A percentile compares a stretch with the other conserved stretches of the same genome.
These are phyloP conservation scores for Yamadazyma sp. DNA, from an alignment of 1,139 yeast genomes.

Conservation along the genomic window DNA sequence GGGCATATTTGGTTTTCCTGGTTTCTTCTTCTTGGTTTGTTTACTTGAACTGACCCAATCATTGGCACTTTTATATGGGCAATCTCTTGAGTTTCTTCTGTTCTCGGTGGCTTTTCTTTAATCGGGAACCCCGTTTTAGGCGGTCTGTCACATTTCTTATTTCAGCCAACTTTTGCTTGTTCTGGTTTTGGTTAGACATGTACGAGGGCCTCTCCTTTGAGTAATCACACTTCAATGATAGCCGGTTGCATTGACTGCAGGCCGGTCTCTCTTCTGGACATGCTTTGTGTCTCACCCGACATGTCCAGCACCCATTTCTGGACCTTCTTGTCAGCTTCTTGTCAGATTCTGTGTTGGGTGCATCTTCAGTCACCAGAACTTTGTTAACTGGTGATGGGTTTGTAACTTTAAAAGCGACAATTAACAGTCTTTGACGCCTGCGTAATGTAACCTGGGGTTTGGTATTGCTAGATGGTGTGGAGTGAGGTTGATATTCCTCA, in stretches of 20 bases:
- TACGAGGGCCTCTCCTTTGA: slow-evolving; percentile 49
- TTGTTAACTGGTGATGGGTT: too few relatives aligned
- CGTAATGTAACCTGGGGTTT: too few relatives aligned
- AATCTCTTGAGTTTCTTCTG: too few relatives aligned
- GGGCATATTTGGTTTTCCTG: not conserved
- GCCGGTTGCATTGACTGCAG: slow-evolving; percentile 54
- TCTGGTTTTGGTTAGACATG: slow-evolving; percentile 43
- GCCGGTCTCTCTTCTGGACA: slow-evolving; percentile 62
- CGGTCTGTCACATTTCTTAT: slow-evolving; percentile 29
- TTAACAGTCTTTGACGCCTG: too few relatives aligned
- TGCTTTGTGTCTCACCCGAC: slow-evolving; percentile 62
- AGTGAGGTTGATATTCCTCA: too few relatives aligned
- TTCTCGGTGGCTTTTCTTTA: not conserved
- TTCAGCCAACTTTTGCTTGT: slow-evolving; percentile 46
- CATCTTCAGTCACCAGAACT: too few relatives aligned
- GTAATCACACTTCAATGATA: slow-evolving; percentile 50
- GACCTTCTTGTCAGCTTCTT: slow-evolving; percentile 1
- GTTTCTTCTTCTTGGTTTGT: not conserved
- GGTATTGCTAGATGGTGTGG: too few relatives aligned
- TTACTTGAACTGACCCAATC: too few relatives aligned
- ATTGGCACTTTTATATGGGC: too few relatives aligned
- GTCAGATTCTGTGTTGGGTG: too few relatives aligned
- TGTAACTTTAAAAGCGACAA: too few relatives aligned
- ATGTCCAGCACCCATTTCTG: slow-evolving; percentile 68
- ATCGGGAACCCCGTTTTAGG: not conserved